A percentile compares a stretch with the other conserved stretches of the same genome.
These are phyloP conservation scores for Lipomyces yamadae DNA, from an alignment of 805 yeast genomes.

Conservation along the genomic window DNA sequence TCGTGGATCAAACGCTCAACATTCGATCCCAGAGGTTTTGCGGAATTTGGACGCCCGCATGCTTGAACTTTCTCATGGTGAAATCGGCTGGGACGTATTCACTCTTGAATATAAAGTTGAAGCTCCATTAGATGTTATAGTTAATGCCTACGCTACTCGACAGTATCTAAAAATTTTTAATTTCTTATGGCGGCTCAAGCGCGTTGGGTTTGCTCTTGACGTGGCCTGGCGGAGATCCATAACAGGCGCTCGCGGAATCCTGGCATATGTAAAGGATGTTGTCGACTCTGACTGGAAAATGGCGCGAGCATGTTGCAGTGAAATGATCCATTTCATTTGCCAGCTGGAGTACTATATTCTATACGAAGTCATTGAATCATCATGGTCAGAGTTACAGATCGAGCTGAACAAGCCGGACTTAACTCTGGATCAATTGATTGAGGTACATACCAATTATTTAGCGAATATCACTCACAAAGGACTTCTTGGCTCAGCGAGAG, in stretches of 20 bases:
- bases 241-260: slow-evolving; percentile 40
- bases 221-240: slow-evolving; percentile 53
- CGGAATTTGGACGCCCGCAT: slow-evolving; percentile 80
- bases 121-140: slow-evolving; percentile 61
- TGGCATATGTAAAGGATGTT: slow-evolving; percentile 23
- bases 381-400: slow-evolving; percentile 45
- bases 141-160: slow-evolving; percentile 52
- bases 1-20: slow-evolving; percentile 44
- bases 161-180: slow-evolving; percentile 80
- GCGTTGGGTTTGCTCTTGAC: slow-evolving; percentile 60
- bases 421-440: slow-evolving; percentile 47
- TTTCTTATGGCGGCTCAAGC: slow-evolving; percentile 78
- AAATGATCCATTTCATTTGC: slow-evolving; percentile 45
- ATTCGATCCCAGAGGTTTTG: slow-evolving; percentile 49
- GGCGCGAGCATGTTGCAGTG: slow-evolving; percentile 40
- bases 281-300: slow-evolving; percentile 39
- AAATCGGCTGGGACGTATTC: slow-evolving; percentile 90
- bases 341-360: slow-evolving; percentile 48
- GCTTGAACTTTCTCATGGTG: slow-evolving; percentile 71
- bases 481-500: slow-evolving; percentile 43
- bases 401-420: slow-evolving; percentile 40
- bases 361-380: slow-evolving; percentile 47
- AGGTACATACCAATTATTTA: slow-evolving; percentile 45
- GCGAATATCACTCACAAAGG: slow-evolving; percentile 44
- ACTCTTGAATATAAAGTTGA: slow-evolving; percentile 72